Evolutionary conservation across 164 flowering plant genomes (phyloP).

Genomic region (Dillenia turbinata): DNA sequence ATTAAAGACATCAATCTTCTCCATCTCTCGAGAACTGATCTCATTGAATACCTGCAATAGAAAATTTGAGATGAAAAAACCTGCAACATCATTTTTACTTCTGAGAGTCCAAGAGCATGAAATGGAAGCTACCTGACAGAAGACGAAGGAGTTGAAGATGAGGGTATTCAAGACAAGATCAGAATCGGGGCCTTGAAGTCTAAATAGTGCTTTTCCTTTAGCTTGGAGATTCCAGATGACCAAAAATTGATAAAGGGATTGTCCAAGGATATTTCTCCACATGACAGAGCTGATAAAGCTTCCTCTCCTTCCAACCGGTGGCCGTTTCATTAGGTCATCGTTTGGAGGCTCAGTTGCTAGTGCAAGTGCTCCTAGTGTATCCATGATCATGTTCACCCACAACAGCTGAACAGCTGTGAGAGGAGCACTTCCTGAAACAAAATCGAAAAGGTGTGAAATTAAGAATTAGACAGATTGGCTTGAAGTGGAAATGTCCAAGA

Average conservation of each 20-base stretch:
- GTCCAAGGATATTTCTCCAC: conserved; percentile 96
- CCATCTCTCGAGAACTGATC: conserved; percentile 94
- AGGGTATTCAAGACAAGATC: conserved; percentile 72
- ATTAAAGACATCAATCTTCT: conserved; percentile 72
- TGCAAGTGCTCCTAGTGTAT: conserved; percentile 95
- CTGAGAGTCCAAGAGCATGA: too few relatives aligned
- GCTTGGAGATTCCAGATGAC: conserved; percentile 84
- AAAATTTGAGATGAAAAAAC: neutral
- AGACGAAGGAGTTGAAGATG: conserved; percentile 88
- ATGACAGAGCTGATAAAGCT: conserved; percentile 83
- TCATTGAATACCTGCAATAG: conserved; percentile 82
- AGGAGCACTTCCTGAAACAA: conserved; percentile 71
- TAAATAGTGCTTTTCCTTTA: conserved; percentile 56
- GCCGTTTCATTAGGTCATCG: conserved; percentile 74
- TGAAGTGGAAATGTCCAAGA: neutral
- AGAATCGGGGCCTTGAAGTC: conserved; percentile 58
- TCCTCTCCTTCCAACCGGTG: conserved; percentile 91
- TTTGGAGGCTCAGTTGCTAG: conserved; percentile 92
- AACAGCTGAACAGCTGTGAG: conserved; percentile 94
- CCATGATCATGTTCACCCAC: conserved; percentile 99
- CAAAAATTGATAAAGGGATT: conserved; percentile 77
- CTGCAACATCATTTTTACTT: too few relatives aligned
- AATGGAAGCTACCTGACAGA: conserved; percentile 67
- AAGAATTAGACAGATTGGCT: too few relatives aligned
- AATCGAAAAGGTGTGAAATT: neutral